Base-by-base conservation (phyloP, 148 eudicot genomes). In the Euryodendron excelsum region DNA sequence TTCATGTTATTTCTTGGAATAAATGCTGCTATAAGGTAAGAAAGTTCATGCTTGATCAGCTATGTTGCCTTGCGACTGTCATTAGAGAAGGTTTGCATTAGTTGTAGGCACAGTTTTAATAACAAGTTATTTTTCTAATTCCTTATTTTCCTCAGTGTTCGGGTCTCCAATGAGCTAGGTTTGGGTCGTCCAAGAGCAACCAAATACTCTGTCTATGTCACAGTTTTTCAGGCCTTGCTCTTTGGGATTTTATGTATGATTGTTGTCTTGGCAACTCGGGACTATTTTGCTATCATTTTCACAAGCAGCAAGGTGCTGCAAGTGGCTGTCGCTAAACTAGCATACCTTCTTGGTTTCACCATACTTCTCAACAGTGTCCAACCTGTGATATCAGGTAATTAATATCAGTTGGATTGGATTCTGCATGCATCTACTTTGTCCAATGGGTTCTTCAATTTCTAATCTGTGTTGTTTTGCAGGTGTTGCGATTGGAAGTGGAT, bases 371-470 rank as follows among this genome's bases (percentile, higher is more conserved):
- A 93, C 82, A 92, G 97, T 37, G 87, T 93, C 76, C 97, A 93
- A 79, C 92, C 93, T 12, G 97, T 93, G n/a, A 88, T 93, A 73
- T 91, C 97, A 84, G 97, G 97, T 89, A 83, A n/a, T n/a, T n/a
- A n/a, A n/a, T n/a, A n/a, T n/a, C n/a, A n/a, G n/a, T n/a, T 73
- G 52, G 48, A 17, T 23, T 62, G 5, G 17, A 20, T 3, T 63
- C 56, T 44, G 39, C 65, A n/a, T 59, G 12, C 47, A 37, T 76
- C 0, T 47, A 37, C n/a, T n/a, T n/a, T n/a, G n/a, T n/a, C n/a
- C n/a, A n/a, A n/a, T n/a, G n/a, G n/a, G n/a, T n/a, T n/a, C n/a
- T n/a, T n/a, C 1, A 17, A 63, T 15, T 25, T 14, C 41, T 23
- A 70, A 27, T 45, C 5, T 27, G 21, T 15, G 33, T 14, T 47